These are phyloP conservation scores for Coemansia guatemalensis DNA, from an alignment of 192 early-diverging fungal genomes.

Conservation along the genomic window DNA sequence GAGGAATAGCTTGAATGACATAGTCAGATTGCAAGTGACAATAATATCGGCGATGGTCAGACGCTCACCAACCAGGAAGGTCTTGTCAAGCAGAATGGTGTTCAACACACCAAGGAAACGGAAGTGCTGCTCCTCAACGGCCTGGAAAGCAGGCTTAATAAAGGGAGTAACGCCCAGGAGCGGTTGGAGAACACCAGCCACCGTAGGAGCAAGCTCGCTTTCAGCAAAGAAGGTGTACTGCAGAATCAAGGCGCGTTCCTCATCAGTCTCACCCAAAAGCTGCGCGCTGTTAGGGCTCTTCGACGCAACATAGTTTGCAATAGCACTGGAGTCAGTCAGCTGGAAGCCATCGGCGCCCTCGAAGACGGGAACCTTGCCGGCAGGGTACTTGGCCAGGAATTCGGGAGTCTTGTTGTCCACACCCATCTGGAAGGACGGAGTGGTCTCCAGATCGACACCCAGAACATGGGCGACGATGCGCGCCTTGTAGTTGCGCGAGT, in stretches of 20 bases:
- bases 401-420: constrained; percentile 77
- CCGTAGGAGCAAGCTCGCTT: constrained; percentile 50
- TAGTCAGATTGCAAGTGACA: constrained; percentile 55
- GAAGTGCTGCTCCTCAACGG: constrained; percentile 67
- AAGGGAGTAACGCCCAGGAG: constrained; percentile 46
- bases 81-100: constrained; percentile 77
- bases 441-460: constrained; percentile 69
- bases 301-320: constrained; percentile 78
- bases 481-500: constrained; percentile 57
- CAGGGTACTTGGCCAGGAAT: constrained; percentile 89
- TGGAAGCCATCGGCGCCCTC: constrained; percentile 77
- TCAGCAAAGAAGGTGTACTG: constrained; percentile 66
- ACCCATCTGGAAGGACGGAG: constrained; percentile 61
- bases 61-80: constrained; percentile 92
- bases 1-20: constrained; percentile 39
- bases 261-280: constrained; percentile 60
- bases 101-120: constrained; percentile 69
- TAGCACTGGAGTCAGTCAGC: constrained; percentile 83
- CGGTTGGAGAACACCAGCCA: constrained; percentile 51
- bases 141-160: constrained; percentile 65
- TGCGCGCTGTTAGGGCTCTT: constrained; percentile 44
- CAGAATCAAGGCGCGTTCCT: constrained; percentile 63
- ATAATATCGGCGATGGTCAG: constrained; percentile 90
- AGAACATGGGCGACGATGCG: constrained; percentile 78
- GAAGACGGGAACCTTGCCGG: constrained; percentile 88